phyloP scores from a whole-genome alignment of 1,139 yeast species.

The Scheffersomyces illinoinensis region DNA sequence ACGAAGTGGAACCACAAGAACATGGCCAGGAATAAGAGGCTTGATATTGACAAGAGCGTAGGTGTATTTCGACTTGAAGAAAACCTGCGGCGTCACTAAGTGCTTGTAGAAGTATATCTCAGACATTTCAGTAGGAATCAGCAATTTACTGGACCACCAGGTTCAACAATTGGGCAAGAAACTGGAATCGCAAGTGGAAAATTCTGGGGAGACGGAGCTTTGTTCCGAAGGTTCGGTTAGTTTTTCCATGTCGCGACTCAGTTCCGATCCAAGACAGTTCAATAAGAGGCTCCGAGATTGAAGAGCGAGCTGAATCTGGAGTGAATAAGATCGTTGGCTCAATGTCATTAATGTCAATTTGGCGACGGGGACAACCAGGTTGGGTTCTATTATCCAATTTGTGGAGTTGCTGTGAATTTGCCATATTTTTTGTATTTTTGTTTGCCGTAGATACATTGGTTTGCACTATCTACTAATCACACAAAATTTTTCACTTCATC shows the following conservation, averaged over 20 bases:
- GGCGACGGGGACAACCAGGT: not conserved
- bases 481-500: not conserved
- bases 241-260: not conserved
- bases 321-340: not conserved
- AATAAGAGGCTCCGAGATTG: not conserved
- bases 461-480: not conserved
- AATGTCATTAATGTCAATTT: too few species aligned
- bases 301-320: not conserved
- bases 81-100: constrained; percentile 66
- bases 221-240: not conserved
- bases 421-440: not conserved
- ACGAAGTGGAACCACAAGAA: constrained; percentile 80
- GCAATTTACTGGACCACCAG: not conserved
- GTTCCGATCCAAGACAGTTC: not conserved
- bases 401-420: not conserved
- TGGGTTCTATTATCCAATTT: not conserved
- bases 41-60: constrained; percentile 86
- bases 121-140: not conserved
- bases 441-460: not conserved
- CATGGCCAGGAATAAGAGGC: constrained; percentile 91
- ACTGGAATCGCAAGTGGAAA: not conserved
- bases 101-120: constrained; percentile 50
- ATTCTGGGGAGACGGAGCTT: not conserved
- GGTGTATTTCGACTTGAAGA: constrained; percentile 55
- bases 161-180: not conserved